Percentiles rank a stretch among this genome's conserved stretches.
Evolutionary conservation across 805 yeast genomes (phyloP).

Genomic region (Tetrapisispora fleetii): DNA sequence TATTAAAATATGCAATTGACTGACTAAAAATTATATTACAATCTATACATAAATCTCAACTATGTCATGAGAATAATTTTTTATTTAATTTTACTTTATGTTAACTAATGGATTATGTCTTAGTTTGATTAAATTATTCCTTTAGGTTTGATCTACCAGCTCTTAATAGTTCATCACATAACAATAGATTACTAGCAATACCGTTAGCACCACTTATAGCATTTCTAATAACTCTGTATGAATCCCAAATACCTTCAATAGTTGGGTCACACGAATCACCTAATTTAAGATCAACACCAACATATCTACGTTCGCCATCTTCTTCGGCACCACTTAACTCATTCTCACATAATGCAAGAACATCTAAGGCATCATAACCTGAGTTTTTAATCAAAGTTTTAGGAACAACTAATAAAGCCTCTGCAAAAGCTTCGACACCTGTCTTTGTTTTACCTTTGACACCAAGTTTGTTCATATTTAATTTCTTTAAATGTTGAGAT

Average conservation of each 20-base stretch:
- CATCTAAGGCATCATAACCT: slow-evolving; percentile 87
- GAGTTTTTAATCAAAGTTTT: slow-evolving; percentile 88
- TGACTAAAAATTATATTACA: not conserved
- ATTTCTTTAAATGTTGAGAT: slow-evolving; percentile 48
- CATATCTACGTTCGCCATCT: slow-evolving; percentile 65
- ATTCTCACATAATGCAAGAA: slow-evolving; percentile 82
- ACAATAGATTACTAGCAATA: slow-evolving; percentile 79
- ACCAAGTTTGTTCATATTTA: slow-evolving; percentile 42
- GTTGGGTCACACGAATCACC: slow-evolving; percentile 97
- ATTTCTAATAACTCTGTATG: slow-evolving; percentile 86
- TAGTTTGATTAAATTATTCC: slow-evolving; percentile 30
- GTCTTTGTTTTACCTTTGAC: slow-evolving; percentile 79
- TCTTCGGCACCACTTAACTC: slow-evolving; percentile 36
- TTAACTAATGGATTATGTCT: not conserved
- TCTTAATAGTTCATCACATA: slow-evolving; percentile 92
- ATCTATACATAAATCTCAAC: not conserved
- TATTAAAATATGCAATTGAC: no score
- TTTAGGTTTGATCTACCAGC: slow-evolving; percentile 94
- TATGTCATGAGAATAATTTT: not conserved
- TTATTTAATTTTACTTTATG: not conserved
- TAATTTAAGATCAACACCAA: slow-evolving; percentile 80
- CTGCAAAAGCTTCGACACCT: slow-evolving; percentile 90
- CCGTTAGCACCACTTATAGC: slow-evolving; percentile 89
- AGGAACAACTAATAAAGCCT: slow-evolving; percentile 82
- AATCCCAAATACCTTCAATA: slow-evolving; percentile 93